Evolutionary conservation across 805 yeast genomes (phyloP).

Genomic region (Pachysolen tannophilus): DNA sequence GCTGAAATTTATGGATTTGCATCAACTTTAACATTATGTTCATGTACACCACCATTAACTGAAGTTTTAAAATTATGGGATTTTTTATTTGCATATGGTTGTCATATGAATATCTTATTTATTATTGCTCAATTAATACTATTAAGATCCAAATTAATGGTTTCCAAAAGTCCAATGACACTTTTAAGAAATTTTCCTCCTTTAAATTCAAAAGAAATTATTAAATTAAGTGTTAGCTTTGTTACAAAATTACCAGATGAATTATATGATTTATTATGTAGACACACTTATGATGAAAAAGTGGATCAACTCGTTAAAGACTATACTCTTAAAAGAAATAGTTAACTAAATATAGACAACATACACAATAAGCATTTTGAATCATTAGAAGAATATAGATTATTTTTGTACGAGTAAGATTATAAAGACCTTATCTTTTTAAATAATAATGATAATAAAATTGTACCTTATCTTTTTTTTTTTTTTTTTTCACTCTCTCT

Average conservation of each 20-base stretch:
- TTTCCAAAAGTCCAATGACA: slow-evolving; percentile 63
- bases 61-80: slow-evolving; percentile 84
- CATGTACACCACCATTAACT: slow-evolving; percentile 78
- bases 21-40: slow-evolving; percentile 73
- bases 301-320: slow-evolving; percentile 19
- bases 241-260: slow-evolving; percentile 64
- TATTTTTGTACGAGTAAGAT: too few species aligned
- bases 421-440: too few species aligned
- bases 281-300: slow-evolving; percentile 52
- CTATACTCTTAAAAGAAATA: not conserved
- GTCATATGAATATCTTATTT: slow-evolving; percentile 78
- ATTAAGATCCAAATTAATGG: slow-evolving; percentile 55
- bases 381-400: not conserved
- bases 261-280: slow-evolving; percentile 51
- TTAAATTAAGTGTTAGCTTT: slow-evolving; percentile 72
- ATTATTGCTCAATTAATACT: slow-evolving; percentile 76
- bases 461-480: not conserved
- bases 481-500: not conserved
- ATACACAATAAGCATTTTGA: not conserved
- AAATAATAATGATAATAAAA: too few species aligned
- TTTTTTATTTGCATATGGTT: slow-evolving; percentile 83
- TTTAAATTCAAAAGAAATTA: slow-evolving; percentile 64
- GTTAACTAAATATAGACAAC: not conserved
- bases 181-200: slow-evolving; percentile 65
- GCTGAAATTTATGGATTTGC: slow-evolving; percentile 87